Evolutionary conservation across 2,329 filamentous ascomycete genomes (phyloP).

Genomic region (Aureobasidium subglaciale): DNA sequence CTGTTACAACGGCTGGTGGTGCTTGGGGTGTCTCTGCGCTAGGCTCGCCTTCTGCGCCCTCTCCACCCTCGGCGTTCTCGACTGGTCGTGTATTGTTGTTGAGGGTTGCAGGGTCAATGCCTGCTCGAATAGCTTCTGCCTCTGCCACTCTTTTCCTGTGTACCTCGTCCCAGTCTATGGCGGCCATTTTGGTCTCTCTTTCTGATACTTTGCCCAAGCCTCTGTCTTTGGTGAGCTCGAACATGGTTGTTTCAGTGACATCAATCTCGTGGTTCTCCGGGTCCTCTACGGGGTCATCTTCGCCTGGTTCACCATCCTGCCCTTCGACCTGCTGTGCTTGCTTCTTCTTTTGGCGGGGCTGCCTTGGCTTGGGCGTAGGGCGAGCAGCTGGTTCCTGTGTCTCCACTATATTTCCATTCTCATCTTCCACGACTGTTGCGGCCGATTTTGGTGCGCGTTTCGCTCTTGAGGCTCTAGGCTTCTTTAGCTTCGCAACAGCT

Average conservation of each 20-base stretch:
- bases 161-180: constrained; percentile 54
- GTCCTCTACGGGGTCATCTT: constrained; percentile 22
- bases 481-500: constrained; percentile 7
- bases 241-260: constrained; percentile 61
- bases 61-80: constrained; percentile 27
- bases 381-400: not conserved
- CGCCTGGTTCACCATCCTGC: constrained; percentile 17
- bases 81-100: constrained; percentile 22
- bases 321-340: constrained; percentile 11
- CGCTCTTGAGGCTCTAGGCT: not conserved
- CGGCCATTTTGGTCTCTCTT: constrained; percentile 63
- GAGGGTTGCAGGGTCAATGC: constrained; percentile 7
- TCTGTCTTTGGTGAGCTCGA: constrained; percentile 59
- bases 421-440: constrained; percentile 7
- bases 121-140: constrained; percentile 26
- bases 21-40: constrained; percentile 9
- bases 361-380: not conserved
- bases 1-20: constrained; percentile 21
- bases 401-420: not conserved
- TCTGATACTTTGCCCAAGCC: constrained; percentile 62
- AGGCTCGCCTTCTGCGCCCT: constrained; percentile 16
- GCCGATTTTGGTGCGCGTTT: constrained; percentile 10
- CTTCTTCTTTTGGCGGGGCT: constrained; percentile 16
- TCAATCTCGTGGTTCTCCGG: constrained; percentile 48
- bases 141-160: constrained; percentile 32